A percentile compares a stretch with the other conserved stretches of the same genome.
These are phyloP conservation scores for Hypoxylon sp. DNA, from an alignment of 2,329 filamentous ascomycete genomes.

Conservation along the genomic window DNA sequence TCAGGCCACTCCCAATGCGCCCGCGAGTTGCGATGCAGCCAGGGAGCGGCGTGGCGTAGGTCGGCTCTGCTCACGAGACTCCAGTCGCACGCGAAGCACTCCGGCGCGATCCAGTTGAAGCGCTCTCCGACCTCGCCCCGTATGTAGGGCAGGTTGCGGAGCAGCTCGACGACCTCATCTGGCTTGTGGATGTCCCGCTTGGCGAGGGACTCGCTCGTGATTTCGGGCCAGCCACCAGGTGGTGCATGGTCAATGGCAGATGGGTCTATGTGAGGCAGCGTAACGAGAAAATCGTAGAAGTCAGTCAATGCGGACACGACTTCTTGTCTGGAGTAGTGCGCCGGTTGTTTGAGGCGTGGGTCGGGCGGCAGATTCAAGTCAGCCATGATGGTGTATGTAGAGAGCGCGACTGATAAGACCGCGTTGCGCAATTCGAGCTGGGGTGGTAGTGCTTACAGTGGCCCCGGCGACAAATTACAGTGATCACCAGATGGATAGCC, in stretches of 20 bases:
- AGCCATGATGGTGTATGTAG: background rate
- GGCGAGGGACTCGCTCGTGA: slow-evolving; percentile 12
- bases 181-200: slow-evolving; percentile 7
- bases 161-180: slow-evolving; percentile 8
- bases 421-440: background rate
- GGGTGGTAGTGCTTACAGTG: background rate
- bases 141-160: slow-evolving; percentile 19
- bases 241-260: slow-evolving; percentile 11
- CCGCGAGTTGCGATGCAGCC: background rate
- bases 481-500: background rate
- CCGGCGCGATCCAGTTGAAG: slow-evolving; percentile 14
- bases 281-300: slow-evolving; percentile 19
- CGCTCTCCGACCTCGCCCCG: slow-evolving; percentile 3
- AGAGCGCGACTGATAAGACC: background rate
- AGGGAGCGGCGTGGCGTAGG: background rate
- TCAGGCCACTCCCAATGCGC: slow-evolving; percentile 5
- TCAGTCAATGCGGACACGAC: slow-evolving; percentile 1
- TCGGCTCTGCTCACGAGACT: slow-evolving; percentile 6
- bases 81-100: slow-evolving; percentile 21
- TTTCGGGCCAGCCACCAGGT: slow-evolving; percentile 11
- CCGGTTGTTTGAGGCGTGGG: slow-evolving; percentile 5
- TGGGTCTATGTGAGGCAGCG: slow-evolving; percentile 11
- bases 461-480: too few relatives aligned
- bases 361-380: slow-evolving; percentile 10
- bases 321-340: slow-evolving; percentile 9